Conservation (phyloP, 768 basidiomycete genomes). For the Leccinum fibrillosum region DNA sequence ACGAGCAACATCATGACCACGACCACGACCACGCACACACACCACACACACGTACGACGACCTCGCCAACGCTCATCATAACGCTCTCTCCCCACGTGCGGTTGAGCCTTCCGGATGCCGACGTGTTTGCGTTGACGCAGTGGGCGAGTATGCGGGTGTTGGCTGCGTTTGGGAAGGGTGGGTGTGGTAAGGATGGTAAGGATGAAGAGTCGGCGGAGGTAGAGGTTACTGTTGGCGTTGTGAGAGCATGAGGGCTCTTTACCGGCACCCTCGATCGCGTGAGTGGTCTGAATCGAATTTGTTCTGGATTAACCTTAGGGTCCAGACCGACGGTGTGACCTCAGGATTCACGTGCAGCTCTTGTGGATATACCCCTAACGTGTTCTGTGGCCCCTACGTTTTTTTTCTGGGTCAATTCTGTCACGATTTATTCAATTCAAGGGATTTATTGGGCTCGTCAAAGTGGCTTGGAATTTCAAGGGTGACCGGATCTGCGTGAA, state of each 20-base stretch:
- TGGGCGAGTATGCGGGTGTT: conserved; percentile 74
- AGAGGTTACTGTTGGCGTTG: conserved; percentile 73
- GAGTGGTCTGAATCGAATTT: conserved; percentile 2
- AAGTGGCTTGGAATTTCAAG: conserved; percentile 2
- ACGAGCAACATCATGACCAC: conserved; percentile 10
- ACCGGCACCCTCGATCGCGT: conserved; percentile 2
- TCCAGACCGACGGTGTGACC: conserved; percentile 1
- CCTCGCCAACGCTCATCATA: conserved; percentile 55
- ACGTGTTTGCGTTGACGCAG: conserved; percentile 65
- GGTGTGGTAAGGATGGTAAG: conserved; percentile 18
- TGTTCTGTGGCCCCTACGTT: not conserved
- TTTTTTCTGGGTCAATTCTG: not conserved
- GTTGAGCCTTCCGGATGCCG: conserved; percentile 62
- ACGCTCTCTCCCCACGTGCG: conserved; percentile 79
- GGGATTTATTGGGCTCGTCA: not conserved
- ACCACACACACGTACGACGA: not conserved
- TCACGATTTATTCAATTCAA: not conserved
- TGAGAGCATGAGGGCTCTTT: conserved; percentile 46
- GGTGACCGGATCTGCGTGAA: not conserved
- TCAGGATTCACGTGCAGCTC: not conserved
- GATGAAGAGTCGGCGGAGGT: conserved; percentile 38
- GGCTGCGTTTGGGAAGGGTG: conserved; percentile 44
- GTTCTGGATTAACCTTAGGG: not conserved
- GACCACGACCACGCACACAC: not conserved
- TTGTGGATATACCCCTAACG: conserved; percentile 15